phyloP scores from a whole-genome alignment of 1,139 yeast genomes.

The Eremothecium cymbalariae region DNA sequence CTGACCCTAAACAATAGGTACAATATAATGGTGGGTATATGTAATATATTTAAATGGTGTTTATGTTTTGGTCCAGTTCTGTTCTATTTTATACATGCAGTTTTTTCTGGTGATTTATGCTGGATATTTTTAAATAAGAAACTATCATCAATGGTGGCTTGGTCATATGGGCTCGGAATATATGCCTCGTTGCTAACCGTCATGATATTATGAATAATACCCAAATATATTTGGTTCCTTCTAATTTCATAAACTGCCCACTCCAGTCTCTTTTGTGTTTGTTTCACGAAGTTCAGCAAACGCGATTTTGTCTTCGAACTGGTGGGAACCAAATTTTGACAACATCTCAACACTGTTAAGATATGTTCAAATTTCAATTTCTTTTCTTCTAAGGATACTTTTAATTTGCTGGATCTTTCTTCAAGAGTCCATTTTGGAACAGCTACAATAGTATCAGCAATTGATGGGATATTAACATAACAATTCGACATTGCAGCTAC shows the following conservation, averaged over 20 bases:
- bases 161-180: constrained; percentile 31
- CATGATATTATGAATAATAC: constrained; percentile 29
- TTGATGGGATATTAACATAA: constrained; percentile 16
- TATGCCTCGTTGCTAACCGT: constrained; percentile 34
- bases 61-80: no score
- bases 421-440: constrained; percentile 21
- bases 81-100: no score
- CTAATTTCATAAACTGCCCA: constrained; percentile 48
- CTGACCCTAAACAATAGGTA: constrained; percentile 1
- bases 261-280: constrained; percentile 43
- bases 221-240: constrained; percentile 37
- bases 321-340: constrained; percentile 45
- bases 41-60: no score
- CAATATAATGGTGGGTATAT: no score
- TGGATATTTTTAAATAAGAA: constrained; percentile 15
- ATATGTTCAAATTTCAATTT: constrained; percentile 34
- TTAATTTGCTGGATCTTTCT: constrained; percentile 32
- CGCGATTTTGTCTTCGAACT: constrained; percentile 43
- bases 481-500: constrained; percentile 46
- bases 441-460: constrained; percentile 25
- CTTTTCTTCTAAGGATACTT: constrained; percentile 30
- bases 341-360: constrained; percentile 34
- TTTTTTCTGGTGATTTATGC: no score
- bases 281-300: constrained; percentile 38
- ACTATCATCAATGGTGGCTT: constrained; percentile 15